Evolutionary conservation across 352 stramenopile genomes (phyloP).

Genomic region (Albugo candida): DNA sequence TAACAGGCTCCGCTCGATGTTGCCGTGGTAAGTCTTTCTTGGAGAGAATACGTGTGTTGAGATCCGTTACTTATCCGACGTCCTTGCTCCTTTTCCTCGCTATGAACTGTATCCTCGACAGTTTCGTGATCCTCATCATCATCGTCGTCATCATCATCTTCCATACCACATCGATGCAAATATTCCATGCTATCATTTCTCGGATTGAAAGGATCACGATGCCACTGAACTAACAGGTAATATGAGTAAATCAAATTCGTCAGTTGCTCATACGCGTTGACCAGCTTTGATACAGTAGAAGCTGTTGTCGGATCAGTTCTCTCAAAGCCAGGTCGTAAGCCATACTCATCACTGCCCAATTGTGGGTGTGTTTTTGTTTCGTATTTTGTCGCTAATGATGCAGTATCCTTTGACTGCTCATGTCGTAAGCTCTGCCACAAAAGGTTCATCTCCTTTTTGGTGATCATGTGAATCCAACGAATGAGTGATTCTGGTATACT

Average conservation of each 20-base stretch:
- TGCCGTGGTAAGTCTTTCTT: constrained; percentile 17
- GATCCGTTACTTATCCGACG: constrained; percentile 6
- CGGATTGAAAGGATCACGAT: constrained; percentile 66
- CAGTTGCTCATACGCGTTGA: constrained; percentile 36
- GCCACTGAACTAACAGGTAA: constrained; percentile 79
- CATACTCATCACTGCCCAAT: too few species aligned
- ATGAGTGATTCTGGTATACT: constrained; percentile 68
- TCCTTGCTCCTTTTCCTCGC: constrained; percentile 13
- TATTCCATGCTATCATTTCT: constrained; percentile 48
- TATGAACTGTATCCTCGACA: constrained; percentile 12
- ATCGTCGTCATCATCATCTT: constrained; percentile 60
- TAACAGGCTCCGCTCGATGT: constrained; percentile 24
- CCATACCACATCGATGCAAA: constrained; percentile 62
- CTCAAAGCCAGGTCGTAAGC: neutral
- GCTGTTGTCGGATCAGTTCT: constrained; percentile 7
- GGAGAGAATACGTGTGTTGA: constrained; percentile 12
- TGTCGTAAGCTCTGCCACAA: too few species aligned
- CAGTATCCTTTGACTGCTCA: neutral
- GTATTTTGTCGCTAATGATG: neutral
- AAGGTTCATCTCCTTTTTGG: constrained; percentile 18
- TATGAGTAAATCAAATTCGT: constrained; percentile 79
- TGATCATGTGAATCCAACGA: constrained; percentile 52
- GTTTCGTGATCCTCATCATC: constrained; percentile 42
- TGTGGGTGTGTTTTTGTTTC: neutral
- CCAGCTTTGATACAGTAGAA: constrained; percentile 38